Base-by-base conservation (phyloP, 257 asterid genomes). In the Solanum infundibuliforme region DNA sequence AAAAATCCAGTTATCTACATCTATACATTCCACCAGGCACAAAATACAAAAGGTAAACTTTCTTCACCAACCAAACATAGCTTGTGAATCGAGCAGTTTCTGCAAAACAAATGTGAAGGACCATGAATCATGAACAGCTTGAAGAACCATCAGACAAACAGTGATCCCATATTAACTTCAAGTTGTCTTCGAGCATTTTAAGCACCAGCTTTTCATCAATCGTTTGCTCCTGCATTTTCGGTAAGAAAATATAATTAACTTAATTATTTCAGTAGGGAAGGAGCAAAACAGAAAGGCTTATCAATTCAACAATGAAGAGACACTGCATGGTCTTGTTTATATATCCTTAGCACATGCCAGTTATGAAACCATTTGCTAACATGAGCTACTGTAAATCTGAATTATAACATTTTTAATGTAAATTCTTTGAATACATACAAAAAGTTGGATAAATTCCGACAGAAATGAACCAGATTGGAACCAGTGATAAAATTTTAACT, bases 131-230 rank as follows among this genome's bases (percentile, higher is more conserved):
- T 16, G 39, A 62, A 88, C 89, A 87, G 81, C 86, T 35, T 41
- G 48, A 84, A 74, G 85, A 83, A 71, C 69, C 87, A 83, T 74
- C 83, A 62, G 89, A 66, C 55, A 92, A 69, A 41, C 88, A 89
- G 88, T 88, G 27, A 60, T 88, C 91, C 95, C 95, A 91, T 52
- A 91, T 90, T 85, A 92, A 55, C 88, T 87, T 90, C 83, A 93
- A 72, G 89, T 90, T 89, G 69, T 90, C 90, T 76, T 84, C 48
- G 58, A 93, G 92, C 92, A 87, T 91, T 85, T 89, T 90, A 36
- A 35, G 21, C 12, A 91, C 88, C 35, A 71, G 65, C 25, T 91
- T 91, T 8, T 84, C 87, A 4, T 93, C 66, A 29, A 31, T 66
- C 18, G 38, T 84, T 31, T 87, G 90, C 87, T 88, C 89, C 94